Evolutionary conservation across 2,329 filamentous ascomycete species (phyloP).

Genomic region (Penicillium sp.): DNA sequence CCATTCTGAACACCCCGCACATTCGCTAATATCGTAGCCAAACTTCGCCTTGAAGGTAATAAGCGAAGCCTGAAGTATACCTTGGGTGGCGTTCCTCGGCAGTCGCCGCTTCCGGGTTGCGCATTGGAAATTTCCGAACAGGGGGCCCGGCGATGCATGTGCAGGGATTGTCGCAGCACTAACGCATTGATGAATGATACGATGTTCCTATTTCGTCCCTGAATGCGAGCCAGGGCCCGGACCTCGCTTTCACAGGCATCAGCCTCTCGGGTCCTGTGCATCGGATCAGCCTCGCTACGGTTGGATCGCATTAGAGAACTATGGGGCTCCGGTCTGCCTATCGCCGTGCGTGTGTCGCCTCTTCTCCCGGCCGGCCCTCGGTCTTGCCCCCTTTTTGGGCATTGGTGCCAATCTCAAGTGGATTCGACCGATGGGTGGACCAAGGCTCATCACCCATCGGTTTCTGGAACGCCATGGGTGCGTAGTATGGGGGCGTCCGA

Average conservation of each 20-base stretch:
- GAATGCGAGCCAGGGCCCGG: not conserved
- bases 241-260: not conserved
- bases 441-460: constrained; percentile 6
- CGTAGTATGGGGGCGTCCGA: constrained; percentile 1
- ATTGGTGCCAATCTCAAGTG: constrained; percentile 10
- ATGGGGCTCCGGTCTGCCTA: constrained; percentile 24
- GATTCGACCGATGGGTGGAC: not conserved
- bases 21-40: not conserved
- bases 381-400: constrained; percentile 20
- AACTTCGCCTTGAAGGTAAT: not conserved
- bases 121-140: not conserved
- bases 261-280: constrained; percentile 4
- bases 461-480: not conserved
- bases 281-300: constrained; percentile 10
- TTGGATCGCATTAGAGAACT: constrained; percentile 17
- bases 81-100: not conserved
- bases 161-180: not conserved
- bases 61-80: not conserved
- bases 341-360: constrained; percentile 7
- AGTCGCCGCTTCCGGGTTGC: not conserved
- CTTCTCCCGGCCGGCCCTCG: constrained; percentile 15
- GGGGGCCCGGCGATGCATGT: not conserved
- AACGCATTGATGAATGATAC: not conserved
- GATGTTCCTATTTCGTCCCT: not conserved
- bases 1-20: not conserved